phyloP scores from a whole-genome alignment of 768 basidiomycete species.

The Leccinum truebloodii region DNA sequence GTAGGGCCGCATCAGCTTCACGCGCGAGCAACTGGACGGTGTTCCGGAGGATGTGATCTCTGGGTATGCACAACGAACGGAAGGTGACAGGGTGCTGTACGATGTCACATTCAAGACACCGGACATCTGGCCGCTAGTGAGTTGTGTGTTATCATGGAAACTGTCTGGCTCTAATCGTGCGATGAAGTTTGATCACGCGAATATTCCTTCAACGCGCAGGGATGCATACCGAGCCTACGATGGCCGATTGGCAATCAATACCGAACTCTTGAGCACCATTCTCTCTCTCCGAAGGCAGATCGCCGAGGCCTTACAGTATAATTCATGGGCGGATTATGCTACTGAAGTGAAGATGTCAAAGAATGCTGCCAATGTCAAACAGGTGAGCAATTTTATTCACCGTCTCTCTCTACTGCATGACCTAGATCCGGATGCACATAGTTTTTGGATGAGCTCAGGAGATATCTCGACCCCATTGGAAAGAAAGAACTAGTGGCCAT shows the following conservation, averaged over 20 bases:
- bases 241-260: slow-evolving; percentile 64
- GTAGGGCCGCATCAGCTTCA: slow-evolving; percentile 65
- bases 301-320: slow-evolving; percentile 65
- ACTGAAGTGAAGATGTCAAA: slow-evolving; percentile 87
- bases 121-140: slow-evolving; percentile 75
- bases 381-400: slow-evolving; percentile 38
- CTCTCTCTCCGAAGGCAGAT: slow-evolving; percentile 70
- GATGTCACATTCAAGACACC: slow-evolving; percentile 82
- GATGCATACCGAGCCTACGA: slow-evolving; percentile 65
- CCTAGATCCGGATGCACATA: slow-evolving; percentile 22
- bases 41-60: slow-evolving; percentile 77
- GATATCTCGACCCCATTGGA: slow-evolving; percentile 71
- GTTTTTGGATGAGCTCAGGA: slow-evolving; percentile 76
- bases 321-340: slow-evolving; percentile 80
- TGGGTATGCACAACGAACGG: slow-evolving; percentile 67
- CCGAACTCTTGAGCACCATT: slow-evolving; percentile 64
- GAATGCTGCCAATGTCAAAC: slow-evolving; percentile 54
- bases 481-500: slow-evolving; percentile 64
- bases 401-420: background rate
- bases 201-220: slow-evolving; percentile 65
- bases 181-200: slow-evolving; percentile 71
- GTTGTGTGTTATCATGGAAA: slow-evolving; percentile 19
- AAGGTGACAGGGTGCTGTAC: slow-evolving; percentile 56
- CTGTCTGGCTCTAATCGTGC: background rate
- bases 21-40: slow-evolving; percentile 75